Percentiles rank a stretch among this genome's conserved stretches.
Conservation (phyloP, 257 asterid species). For the Anisodus acutangulus region DNA sequence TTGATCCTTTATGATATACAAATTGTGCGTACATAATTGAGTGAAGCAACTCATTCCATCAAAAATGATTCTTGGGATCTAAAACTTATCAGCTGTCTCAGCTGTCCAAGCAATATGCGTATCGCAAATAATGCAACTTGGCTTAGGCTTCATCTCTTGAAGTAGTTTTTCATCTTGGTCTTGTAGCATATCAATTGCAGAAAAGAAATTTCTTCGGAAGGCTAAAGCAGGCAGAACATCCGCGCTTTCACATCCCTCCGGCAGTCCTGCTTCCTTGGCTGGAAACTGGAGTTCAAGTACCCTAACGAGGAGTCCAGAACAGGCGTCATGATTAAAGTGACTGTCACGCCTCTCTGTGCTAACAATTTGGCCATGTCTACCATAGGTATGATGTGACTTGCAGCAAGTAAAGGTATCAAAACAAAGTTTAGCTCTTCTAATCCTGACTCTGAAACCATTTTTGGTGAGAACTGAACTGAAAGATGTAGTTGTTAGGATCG, state of each 20-base stretch:
- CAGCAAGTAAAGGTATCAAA: constrained; percentile 24
- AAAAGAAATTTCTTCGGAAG: neutral
- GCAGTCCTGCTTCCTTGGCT: neutral
- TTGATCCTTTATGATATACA: neutral
- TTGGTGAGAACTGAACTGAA: neutral
- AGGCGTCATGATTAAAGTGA: neutral
- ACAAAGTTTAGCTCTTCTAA: constrained; percentile 10
- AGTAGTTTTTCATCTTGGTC: neutral
- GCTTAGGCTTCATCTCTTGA: constrained; percentile 26
- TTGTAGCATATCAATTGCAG: constrained; percentile 24
- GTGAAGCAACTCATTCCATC: constrained; percentile 27
- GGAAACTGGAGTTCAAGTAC: constrained; percentile 19
- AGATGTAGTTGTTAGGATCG: neutral
- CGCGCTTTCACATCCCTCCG: constrained; percentile 11
- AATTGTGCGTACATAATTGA: neutral
- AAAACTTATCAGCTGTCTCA: constrained; percentile 22
- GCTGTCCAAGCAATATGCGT: constrained; percentile 14
- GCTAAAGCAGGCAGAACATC: neutral
- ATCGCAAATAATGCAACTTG: constrained; percentile 21
- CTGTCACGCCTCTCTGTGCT: neutral
- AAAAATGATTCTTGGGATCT: constrained; percentile 16
- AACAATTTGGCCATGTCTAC: constrained; percentile 22
- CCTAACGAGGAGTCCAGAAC: neutral
- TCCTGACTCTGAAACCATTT: neutral
- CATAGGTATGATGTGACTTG: constrained; percentile 29